Evolutionary conservation across 345 rosid species (phyloP).

Genomic region (Pistacia integerrima): DNA sequence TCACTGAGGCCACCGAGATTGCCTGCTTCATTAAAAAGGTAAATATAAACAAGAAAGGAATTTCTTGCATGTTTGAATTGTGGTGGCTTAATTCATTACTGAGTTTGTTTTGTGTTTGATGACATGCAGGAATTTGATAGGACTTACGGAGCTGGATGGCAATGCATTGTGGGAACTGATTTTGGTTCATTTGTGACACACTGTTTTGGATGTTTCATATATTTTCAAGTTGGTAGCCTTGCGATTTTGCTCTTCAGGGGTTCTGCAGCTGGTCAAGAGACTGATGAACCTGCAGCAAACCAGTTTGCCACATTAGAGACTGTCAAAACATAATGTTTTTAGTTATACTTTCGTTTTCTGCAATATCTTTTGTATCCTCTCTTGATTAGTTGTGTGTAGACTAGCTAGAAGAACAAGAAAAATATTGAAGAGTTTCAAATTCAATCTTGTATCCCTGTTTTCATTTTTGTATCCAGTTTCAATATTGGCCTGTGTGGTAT

Average conservation of each 20-base stretch:
- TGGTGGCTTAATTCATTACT: neutral
- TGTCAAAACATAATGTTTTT: constrained; percentile 12
- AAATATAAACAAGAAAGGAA: neutral
- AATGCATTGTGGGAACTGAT: constrained; percentile 70
- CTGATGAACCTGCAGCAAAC: constrained; percentile 15
- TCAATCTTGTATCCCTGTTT: neutral
- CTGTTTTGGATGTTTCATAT: constrained; percentile 56
- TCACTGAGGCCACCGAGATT: constrained; percentile 64
- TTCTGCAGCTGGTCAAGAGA: constrained; percentile 34
- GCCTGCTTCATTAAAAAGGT: constrained; percentile 84
- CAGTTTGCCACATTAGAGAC: constrained; percentile 26
- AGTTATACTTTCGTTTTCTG: neutral
- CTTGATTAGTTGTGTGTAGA: constrained; percentile 11
- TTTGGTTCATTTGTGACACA: constrained; percentile 75
- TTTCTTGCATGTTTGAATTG: neutral
- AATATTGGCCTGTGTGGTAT: neutral
- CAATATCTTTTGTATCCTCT: constrained; percentile 1
- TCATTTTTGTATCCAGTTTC: neutral
- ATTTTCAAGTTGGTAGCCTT: constrained; percentile 60
- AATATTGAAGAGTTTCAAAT: neutral
- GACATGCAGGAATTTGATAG: constrained; percentile 57
- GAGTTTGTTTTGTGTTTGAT: neutral
- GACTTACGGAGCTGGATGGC: constrained; percentile 59
- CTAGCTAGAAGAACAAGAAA: too few relatives aligned
- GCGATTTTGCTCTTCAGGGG: constrained; percentile 68